Evolutionary conservation across 371 early-diverging fungal genomes (phyloP).

Genomic region (Mortierella sp.): DNA sequence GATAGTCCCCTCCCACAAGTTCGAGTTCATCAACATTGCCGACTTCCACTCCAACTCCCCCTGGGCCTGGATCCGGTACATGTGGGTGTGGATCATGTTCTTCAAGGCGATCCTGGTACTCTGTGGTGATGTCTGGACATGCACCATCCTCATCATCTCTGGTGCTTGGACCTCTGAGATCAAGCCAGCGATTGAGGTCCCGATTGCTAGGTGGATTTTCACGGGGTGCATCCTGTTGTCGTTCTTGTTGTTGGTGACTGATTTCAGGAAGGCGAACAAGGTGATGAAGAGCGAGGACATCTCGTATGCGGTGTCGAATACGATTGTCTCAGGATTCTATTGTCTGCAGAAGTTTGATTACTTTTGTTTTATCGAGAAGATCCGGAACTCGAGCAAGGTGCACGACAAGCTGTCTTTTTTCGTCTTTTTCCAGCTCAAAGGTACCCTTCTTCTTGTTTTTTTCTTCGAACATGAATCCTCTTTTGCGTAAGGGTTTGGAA

Average conservation of each 20-base stretch:
- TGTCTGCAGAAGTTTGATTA: constrained; percentile 61
- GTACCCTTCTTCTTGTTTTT: constrained; percentile 15
- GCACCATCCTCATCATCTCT: constrained; percentile 35
- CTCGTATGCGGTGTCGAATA: constrained; percentile 66
- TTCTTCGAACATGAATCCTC: too few species aligned
- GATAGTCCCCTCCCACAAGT: constrained; percentile 70
- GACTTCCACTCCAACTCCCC: constrained; percentile 28
- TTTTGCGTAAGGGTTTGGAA: background rate
- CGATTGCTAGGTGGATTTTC: constrained; percentile 60
- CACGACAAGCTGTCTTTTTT: constrained; percentile 69
- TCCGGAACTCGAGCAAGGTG: constrained; percentile 60
- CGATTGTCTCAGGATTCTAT: constrained; percentile 62
- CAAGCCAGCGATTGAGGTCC: constrained; percentile 26
- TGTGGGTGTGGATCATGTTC: constrained; percentile 38
- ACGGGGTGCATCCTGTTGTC: constrained; percentile 64
- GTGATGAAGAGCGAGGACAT: constrained; percentile 70
- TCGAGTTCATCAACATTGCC: constrained; percentile 64
- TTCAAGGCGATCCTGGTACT: constrained; percentile 32
- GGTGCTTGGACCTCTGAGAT: constrained; percentile 25
- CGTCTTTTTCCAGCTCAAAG: constrained; percentile 71
- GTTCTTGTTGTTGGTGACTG: constrained; percentile 61
- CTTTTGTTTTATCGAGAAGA: constrained; percentile 72
- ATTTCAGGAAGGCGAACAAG: constrained; percentile 63
- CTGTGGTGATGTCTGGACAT: constrained; percentile 41
- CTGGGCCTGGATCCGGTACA: constrained; percentile 24